Evolutionary conservation across 2,329 filamentous ascomycete species (phyloP).

Genomic region (Penicillium janthinellum): DNA sequence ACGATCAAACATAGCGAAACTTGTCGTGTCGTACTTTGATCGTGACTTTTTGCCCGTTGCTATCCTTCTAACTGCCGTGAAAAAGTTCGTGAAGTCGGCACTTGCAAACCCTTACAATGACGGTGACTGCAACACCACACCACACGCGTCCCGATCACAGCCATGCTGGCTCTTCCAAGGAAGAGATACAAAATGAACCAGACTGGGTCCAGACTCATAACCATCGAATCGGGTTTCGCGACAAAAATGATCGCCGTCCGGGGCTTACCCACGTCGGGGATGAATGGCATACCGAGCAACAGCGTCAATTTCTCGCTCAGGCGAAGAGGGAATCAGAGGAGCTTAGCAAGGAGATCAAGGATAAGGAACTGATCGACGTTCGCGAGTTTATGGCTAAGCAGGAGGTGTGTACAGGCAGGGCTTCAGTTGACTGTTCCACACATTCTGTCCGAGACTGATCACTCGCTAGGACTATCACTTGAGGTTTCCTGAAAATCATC

Average conservation of each 20-base stretch:
- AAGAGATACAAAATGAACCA: constrained; percentile 4
- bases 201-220: neutral
- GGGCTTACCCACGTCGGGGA: constrained; percentile 3
- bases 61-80: no score
- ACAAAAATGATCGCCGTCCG: neutral
- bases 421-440: no score
- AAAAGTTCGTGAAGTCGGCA: neutral
- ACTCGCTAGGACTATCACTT: constrained; percentile 47
- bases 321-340: constrained; percentile 4
- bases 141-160: neutral
- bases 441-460: neutral
- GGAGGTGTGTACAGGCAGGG: neutral
- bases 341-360: neutral
- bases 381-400: neutral
- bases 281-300: constrained; percentile 3
- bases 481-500: constrained; percentile 46
- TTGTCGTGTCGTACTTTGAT: no score
- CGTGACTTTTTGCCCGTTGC: no score
- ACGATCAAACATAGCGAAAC: neutral
- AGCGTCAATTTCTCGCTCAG: constrained; percentile 1
- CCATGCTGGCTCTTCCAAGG: constrained; percentile 1
- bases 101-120: neutral
- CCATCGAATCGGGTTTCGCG: neutral
- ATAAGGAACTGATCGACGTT: neutral
- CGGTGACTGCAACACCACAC: neutral